phyloP scores from a whole-genome alignment of 2,329 filamentous ascomycete species.

The Dothideomycetes sp. region DNA sequence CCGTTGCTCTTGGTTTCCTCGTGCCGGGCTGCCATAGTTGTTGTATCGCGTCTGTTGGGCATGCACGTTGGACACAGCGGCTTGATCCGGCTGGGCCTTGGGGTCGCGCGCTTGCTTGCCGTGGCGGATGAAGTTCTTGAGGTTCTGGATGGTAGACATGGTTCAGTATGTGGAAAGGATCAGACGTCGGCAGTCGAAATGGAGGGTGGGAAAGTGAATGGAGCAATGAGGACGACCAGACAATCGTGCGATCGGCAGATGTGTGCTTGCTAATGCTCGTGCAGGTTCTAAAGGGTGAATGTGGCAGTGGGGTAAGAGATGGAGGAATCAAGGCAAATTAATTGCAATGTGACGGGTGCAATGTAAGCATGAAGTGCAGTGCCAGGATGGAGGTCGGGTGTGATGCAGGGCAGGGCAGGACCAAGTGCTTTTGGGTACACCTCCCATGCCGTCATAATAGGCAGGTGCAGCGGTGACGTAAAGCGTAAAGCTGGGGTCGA shows the following conservation, averaged over 20 bases:
- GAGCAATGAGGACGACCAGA: neutral
- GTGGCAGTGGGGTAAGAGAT: neutral
- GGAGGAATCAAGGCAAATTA: no score
- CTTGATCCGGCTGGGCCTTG: slow-evolving; percentile 47
- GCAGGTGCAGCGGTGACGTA: neutral
- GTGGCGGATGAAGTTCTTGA: slow-evolving; percentile 97
- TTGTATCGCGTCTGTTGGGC: slow-evolving; percentile 48
- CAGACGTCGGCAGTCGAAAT: no score
- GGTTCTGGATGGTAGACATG: slow-evolving; percentile 76
- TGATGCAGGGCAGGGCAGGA: neutral
- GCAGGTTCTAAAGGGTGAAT: neutral
- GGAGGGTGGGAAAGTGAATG: neutral
- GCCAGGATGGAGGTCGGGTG: neutral
- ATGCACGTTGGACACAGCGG: slow-evolving; percentile 53
- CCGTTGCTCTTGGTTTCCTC: slow-evolving; percentile 11
- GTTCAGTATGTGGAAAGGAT: slow-evolving; percentile 11
- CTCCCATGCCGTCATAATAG: neutral
- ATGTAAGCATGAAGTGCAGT: neutral
- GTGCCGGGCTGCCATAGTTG: slow-evolving; percentile 36
- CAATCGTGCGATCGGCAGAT: no score
- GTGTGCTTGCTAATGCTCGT: no score
- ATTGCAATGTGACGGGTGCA: neutral
- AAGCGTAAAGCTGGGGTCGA: neutral
- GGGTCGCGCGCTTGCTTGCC: slow-evolving; percentile 77
- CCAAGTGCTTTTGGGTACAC: neutral